These are phyloP conservation scores for Monosporascus sp. DNA, from an alignment of 2,329 filamentous ascomycete genomes.

Conservation along the genomic window DNA sequence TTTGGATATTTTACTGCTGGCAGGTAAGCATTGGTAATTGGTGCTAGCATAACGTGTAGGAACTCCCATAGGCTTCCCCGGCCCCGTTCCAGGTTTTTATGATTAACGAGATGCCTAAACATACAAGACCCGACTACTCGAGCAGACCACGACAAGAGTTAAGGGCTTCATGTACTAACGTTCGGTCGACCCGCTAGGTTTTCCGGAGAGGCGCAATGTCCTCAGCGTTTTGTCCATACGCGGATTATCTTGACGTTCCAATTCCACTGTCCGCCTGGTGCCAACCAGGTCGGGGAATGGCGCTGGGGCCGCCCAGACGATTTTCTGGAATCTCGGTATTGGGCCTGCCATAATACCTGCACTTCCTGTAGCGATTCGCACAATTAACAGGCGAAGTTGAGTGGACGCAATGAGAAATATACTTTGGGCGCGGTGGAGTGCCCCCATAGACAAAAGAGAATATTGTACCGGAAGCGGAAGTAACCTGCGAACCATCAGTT, in stretches of 20 bases:
- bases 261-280: not conserved
- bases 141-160: too few relatives aligned
- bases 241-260: not conserved
- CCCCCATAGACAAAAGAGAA: too few relatives aligned
- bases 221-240: not conserved
- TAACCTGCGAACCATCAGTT: too few relatives aligned
- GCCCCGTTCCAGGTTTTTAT: too few relatives aligned
- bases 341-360: not conserved
- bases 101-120: too few relatives aligned
- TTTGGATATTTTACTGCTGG: not conserved
- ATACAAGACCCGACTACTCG: too few relatives aligned
- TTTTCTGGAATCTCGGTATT: not conserved
- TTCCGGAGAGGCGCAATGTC: not conserved
- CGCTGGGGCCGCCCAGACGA: not conserved
- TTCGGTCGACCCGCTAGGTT: not conserved
- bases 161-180: not conserved
- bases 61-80: too few relatives aligned
- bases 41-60: too few relatives aligned
- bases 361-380: not conserved
- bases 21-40: not conserved
- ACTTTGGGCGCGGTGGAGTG: too few relatives aligned
- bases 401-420: too few relatives aligned
- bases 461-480: too few relatives aligned
- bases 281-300: not conserved
- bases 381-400: not conserved